Conservation (phyloP, 2,329 filamentous ascomycete genomes). For the Colletotrichum godetiae region DNA sequence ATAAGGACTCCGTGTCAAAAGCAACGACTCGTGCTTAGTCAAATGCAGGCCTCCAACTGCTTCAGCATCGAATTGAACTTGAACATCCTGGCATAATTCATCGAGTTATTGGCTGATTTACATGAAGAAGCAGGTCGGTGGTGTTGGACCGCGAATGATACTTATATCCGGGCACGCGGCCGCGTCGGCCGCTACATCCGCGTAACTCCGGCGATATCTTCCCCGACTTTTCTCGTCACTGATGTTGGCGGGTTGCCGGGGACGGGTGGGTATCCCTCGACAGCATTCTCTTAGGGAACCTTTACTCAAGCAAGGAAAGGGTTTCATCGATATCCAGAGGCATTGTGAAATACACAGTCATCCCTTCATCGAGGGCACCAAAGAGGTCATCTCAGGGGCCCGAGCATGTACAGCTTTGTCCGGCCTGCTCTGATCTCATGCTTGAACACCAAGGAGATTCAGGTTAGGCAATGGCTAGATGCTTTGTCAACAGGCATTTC, state of each 20-base stretch:
- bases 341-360: background rate
- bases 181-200: background rate
- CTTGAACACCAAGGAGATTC: background rate
- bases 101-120: background rate
- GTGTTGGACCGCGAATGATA: background rate
- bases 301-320: background rate
- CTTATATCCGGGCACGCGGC: background rate
- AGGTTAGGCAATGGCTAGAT: background rate
- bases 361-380: background rate
- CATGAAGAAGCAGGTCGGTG: background rate
- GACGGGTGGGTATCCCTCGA: background rate
- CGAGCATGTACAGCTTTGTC: background rate
- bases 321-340: too few species aligned
- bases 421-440: too few species aligned
- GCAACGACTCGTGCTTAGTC: background rate
- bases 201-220: background rate
- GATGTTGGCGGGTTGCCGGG: background rate
- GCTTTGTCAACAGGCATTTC: background rate
- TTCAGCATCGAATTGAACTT: background rate
- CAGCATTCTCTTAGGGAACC: background rate
- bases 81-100: background rate
- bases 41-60: background rate
- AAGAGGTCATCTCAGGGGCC: background rate
- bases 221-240: background rate
- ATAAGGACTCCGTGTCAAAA: background rate